Base-by-base conservation (phyloP, 371 early-diverging fungal genomes). In the Quaeritorhiza haematococci region DNA sequence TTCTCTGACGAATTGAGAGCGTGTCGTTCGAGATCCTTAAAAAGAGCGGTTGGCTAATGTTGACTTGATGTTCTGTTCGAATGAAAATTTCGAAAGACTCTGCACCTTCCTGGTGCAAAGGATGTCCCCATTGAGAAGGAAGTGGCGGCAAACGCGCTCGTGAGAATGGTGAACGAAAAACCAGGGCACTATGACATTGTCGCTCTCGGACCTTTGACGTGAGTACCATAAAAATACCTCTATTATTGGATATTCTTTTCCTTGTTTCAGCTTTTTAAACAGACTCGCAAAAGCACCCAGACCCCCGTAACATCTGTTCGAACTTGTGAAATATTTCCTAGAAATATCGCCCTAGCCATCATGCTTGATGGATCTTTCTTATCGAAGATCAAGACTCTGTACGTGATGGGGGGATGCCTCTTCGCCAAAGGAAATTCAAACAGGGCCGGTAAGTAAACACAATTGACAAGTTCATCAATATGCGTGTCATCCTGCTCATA, bases 321-420 rank as follows among this genome's bases (percentile, higher is more conserved):
- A n/a, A n/a, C n/a, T n/a, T n/a, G n/a, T n/a, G n/a, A n/a, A n/a
- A n/a, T n/a, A n/a, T n/a, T 8, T 10, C 53, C 3, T 10, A 62
- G 49, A 1, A 72, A 72, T 58, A 23, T 72, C 33, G 73, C 63
- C 1, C 53, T 72, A 19, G 73, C 73, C 5, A 63, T 72, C n/a
- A 48, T 56, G 4, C 58, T 73, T 27, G 70, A 70, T 41, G 63
- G 63, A 1, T 21, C 43, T 23, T 68, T 73, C 46, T 59, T 73
- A 5, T 35, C 50, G 19, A 69, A 68, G 32, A 43, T 69, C 34
- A 59, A 68, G 29, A 15, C 24, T 0, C 32, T 73, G 15, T 54
- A 55, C 48, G 55, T 73, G 35, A 73, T 73, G 74, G 74, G 74
- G 7, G 74, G 74, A 15, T 58, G 60, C 49, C 52, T 63, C 30